Evolutionary conservation across 192 early-diverging fungal genomes (phyloP).

Genomic region (Powellomyces hirtus): DNA sequence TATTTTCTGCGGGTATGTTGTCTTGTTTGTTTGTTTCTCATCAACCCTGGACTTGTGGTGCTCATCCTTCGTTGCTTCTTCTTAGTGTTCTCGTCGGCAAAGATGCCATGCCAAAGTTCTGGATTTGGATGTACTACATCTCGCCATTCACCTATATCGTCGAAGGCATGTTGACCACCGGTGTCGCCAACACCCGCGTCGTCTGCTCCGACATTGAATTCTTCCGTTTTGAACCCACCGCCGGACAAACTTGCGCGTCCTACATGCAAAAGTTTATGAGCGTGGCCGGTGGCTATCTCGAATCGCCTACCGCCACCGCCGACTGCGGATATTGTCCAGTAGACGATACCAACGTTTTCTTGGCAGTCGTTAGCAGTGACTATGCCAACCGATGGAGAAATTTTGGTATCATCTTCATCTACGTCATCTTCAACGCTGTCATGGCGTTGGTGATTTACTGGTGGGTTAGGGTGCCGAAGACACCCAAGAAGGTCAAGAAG

Average conservation of each 20-base stretch:
- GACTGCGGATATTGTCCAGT: conserved; percentile 12
- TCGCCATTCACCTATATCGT: conserved; percentile 6
- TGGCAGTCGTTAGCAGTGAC: conserved; percentile 43
- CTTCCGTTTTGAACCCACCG: neutral
- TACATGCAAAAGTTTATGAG: conserved; percentile 13
- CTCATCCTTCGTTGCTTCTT: no score
- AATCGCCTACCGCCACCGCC: conserved; percentile 35
- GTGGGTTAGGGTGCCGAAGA: neutral
- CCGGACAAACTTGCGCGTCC: conserved; percentile 1
- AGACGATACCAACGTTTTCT: conserved; percentile 18
- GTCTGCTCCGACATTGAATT: neutral
- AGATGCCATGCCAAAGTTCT: neutral
- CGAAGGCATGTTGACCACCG: neutral
- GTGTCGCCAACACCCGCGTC: neutral
- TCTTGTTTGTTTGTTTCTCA: no score
- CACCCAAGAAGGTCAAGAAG: neutral
- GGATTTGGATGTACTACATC: neutral
- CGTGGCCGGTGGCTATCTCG: conserved; percentile 46
- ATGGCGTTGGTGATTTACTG: neutral
- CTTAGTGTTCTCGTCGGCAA: neutral
- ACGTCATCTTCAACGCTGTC: conserved; percentile 48
- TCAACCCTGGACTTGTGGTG: no score
- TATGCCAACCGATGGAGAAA: conserved; percentile 62
- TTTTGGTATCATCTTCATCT: conserved; percentile 60
- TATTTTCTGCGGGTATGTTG: conserved; percentile 25